phyloP scores from a whole-genome alignment of 345 rosid species.

The Schrenkiella parvula region DNA sequence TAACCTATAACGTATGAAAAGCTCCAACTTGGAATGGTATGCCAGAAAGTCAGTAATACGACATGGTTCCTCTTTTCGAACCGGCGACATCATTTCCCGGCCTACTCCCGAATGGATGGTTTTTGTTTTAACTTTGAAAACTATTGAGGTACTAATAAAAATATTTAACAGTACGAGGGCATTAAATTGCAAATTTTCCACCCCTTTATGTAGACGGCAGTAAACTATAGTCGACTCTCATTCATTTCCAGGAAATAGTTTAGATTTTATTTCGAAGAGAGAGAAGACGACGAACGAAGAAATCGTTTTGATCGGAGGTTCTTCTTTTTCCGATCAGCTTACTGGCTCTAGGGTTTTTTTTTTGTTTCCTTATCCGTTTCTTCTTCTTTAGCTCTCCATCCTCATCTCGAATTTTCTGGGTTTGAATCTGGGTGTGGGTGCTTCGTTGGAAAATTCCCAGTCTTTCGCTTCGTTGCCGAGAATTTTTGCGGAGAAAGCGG shows the following conservation, averaged over 20 bases:
- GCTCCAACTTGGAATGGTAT: not conserved
- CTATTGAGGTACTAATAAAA: not conserved
- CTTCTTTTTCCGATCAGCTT: constrained; percentile 15
- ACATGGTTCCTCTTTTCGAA: not conserved
- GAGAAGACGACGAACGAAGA: constrained; percentile 15
- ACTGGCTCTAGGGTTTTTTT: constrained; percentile 1
- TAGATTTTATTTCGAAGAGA: not conserved
- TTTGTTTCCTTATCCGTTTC: not conserved
- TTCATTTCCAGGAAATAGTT: not conserved
- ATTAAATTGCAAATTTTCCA: not conserved
- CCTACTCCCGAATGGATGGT: not conserved
- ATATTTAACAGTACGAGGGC: not conserved
- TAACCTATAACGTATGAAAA: not conserved
- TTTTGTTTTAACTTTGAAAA: not conserved
- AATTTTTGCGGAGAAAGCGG: constrained; percentile 21
- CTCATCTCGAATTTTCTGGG: not conserved
- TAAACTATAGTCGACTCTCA: not conserved
- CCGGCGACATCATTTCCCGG: constrained; percentile 6
- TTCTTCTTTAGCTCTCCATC: not conserved
- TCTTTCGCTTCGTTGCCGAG: constrained; percentile 13
- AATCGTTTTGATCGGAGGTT: constrained; percentile 35
- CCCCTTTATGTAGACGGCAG: not conserved
- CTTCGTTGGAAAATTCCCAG: not conserved
- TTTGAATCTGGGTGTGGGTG: not conserved
- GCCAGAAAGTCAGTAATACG: not conserved